Evolutionary conservation across 140 eudicot species (phyloP).

Genomic region (Erigeron philadelphicus): DNA sequence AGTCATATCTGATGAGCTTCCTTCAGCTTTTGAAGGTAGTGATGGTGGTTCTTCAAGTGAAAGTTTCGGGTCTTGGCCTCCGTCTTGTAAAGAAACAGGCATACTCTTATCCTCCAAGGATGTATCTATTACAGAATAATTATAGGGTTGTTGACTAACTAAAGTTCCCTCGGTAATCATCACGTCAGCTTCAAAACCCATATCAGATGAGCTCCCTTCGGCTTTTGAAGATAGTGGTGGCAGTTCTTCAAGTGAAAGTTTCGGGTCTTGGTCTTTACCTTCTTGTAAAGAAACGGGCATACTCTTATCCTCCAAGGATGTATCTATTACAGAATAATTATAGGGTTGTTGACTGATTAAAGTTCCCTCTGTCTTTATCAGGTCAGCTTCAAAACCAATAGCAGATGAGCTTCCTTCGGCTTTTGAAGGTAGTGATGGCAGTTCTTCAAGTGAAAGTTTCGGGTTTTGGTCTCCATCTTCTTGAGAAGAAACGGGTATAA

Average conservation of each 20-base stretch:
- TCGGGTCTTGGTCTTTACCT: slow-evolving; percentile 13
- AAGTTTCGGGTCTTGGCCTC: slow-evolving; percentile 16
- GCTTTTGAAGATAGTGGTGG: slow-evolving; percentile 14
- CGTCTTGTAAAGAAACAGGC: slow-evolving; percentile 12
- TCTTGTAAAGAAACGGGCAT: background rate
- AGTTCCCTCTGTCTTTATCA: slow-evolving; percentile 7
- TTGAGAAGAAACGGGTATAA: background rate
- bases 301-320: too few species aligned
- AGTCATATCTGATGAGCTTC: slow-evolving; percentile 18
- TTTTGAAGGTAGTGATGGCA: slow-evolving; percentile 14
- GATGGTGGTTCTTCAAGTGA: slow-evolving; percentile 22
- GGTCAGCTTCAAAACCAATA: slow-evolving; percentile 24
- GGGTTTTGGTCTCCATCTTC: slow-evolving; percentile 24
- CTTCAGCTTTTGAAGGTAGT: slow-evolving; percentile 19
- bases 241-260: slow-evolving; percentile 21
- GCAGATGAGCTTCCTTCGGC: slow-evolving; percentile 16
- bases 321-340: background rate
- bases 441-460: slow-evolving; percentile 21
- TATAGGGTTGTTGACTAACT: too few species aligned
- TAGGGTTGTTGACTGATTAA: background rate
- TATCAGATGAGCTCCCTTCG: slow-evolving; percentile 19
- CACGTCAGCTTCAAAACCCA: slow-evolving; percentile 10
- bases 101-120: background rate
- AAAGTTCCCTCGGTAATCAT: too few species aligned
- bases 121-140: too few species aligned